Evolutionary conservation across 83 land plant genomes (phyloP).

Genomic region (Picea engelmannii): DNA sequence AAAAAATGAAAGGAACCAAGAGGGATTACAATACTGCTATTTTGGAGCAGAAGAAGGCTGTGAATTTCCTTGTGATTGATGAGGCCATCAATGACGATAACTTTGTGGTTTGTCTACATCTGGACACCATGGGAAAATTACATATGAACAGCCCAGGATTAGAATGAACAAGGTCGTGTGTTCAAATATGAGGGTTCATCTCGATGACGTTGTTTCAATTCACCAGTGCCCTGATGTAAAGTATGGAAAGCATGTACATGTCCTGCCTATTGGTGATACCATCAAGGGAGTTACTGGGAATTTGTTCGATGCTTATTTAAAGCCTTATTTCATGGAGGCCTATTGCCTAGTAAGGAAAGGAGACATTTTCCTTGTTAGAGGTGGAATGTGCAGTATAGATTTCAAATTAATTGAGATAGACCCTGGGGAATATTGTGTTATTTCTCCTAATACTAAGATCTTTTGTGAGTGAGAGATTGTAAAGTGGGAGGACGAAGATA

Average conservation of each 20-base stretch:
- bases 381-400: slow-evolving; percentile 74
- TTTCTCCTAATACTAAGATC: slow-evolving; percentile 59
- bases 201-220: slow-evolving; percentile 69
- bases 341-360: too few relatives aligned
- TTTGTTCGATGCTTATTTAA: too few relatives aligned
- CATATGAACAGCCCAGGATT: slow-evolving; percentile 58
- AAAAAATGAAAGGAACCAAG: slow-evolving; percentile 18
- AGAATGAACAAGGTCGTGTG: slow-evolving; percentile 80
- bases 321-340: too few relatives aligned
- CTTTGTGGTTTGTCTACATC: slow-evolving; percentile 41
- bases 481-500: slow-evolving; percentile 57
- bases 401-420: slow-evolving; percentile 55
- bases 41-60: slow-evolving; percentile 46
- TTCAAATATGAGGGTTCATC: slow-evolving; percentile 57
- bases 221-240: slow-evolving; percentile 70
- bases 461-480: slow-evolving; percentile 64
- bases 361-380: not conserved
- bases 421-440: slow-evolving; percentile 26
- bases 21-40: slow-evolving; percentile 45
- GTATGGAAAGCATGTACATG: slow-evolving; percentile 72
- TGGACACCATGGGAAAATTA: slow-evolving; percentile 48
- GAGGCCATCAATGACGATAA: slow-evolving; percentile 55
- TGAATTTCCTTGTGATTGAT: slow-evolving; percentile 40
- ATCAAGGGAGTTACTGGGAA: too few relatives aligned
- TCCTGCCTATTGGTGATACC: slow-evolving; percentile 23